Percentiles rank a stretch among this genome's conserved stretches.
Evolutionary conservation across 225 moss, liverwort and hornwort genomes (phyloP).

Genomic region (Polytrichum commune): DNA sequence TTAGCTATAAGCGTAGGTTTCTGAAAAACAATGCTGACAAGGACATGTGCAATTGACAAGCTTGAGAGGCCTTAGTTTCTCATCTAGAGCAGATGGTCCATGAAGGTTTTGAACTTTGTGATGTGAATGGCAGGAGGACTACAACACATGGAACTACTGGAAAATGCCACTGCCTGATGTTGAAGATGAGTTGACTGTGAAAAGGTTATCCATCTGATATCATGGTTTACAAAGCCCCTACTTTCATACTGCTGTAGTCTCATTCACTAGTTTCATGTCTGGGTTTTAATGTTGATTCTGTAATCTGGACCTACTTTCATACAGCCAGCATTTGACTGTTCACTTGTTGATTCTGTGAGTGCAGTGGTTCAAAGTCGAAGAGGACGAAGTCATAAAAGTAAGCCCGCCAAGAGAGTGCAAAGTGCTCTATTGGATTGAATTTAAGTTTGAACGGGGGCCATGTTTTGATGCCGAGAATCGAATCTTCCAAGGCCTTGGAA

Average conservation of each 20-base stretch:
- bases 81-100: neutral
- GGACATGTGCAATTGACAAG: too few species aligned
- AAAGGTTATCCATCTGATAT: conserved; percentile 23
- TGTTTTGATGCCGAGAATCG: conserved; percentile 15
- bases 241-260: neutral
- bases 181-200: conserved; percentile 45
- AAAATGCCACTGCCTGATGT: conserved; percentile 60
- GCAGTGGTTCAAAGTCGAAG: conserved; percentile 32
- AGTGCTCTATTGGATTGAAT: conserved; percentile 25
- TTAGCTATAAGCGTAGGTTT: too few species aligned
- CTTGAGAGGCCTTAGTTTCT: too few species aligned
- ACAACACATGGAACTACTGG: conserved; percentile 66
- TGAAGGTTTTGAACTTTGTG: neutral
- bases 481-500: conserved; percentile 21
- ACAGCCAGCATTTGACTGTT: neutral
- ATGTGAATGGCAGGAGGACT: conserved; percentile 42
- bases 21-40: too few species aligned
- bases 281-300: neutral
- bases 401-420: conserved; percentile 21
- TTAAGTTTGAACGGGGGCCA: conserved; percentile 13
- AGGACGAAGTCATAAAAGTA: conserved; percentile 38
- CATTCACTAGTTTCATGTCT: neutral
- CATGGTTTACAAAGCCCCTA: too few species aligned
- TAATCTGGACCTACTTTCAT: neutral
- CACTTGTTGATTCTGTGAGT: conserved; percentile 14